Evolutionary conservation across 495 filamentous ascomycete genomes (phyloP), one percentile per base, ranked within the genome.

Genomic region (Sabuloglossum arenarium): DNA sequence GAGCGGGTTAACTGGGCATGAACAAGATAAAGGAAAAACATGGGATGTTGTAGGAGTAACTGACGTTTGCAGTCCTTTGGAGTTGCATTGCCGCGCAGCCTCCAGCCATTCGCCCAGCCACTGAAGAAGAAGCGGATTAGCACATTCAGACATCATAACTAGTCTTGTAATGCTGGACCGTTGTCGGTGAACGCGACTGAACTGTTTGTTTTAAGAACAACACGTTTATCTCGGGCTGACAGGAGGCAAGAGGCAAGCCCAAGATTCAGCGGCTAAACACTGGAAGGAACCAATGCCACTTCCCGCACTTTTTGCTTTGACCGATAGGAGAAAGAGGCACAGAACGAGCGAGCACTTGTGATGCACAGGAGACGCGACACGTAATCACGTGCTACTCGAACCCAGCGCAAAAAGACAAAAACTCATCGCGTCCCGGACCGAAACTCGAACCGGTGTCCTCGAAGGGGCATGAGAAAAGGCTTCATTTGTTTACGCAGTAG

Each of bases 21-120:
- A 43, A 11, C 9, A 11, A 23, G n/a, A 43, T 30, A 45, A 34
- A 0, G 0, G 42, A 53, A 6, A 5, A 53, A 39, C 57, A 57
- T 67, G 0, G 14, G 31, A 24, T 0, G 11, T 21, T 19, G n/a
- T 21, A 12, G 30, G 24, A n/a, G 10, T n/a, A 9, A 49, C 73
- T 29, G 25, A 79, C 66, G 78, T 78, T 47, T 73, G 77, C 16
- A 79, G 71, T 43, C 82, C 81, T 62, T 86, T 89, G 31, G 77
- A 74, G 62, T 84, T 86, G 8, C 76, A 77, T 59, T 86, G 79
- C 46, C 76, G 73, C 0, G 84, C 86, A 24, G 74, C 65, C n/a
- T 88, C 84, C 43, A 81, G 75, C 83, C 84, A 89, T 70, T 88
- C 84, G 58, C 82, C 79, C 54, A 93, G 77, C 79, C 83, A 93